Evolutionary conservation across 1,284 basidiomycete genomes (phyloP), one percentile per base, ranked within the genome.

Genomic region (Mycosarcoma mackinlayi): DNA sequence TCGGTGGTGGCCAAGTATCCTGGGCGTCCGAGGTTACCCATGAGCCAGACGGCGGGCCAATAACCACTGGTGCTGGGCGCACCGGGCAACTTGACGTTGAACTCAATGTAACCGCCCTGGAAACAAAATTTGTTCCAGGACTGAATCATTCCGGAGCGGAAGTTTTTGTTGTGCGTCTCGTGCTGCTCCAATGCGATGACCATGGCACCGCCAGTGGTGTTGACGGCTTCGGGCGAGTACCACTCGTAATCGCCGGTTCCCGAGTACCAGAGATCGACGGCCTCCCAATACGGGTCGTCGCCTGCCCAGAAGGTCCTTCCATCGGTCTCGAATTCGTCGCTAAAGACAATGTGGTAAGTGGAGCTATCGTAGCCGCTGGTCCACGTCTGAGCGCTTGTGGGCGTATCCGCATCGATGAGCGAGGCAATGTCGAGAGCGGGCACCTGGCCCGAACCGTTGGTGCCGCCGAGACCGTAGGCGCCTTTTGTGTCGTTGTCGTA

Each of bases 321-420:
- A 28, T 90, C 89, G 6, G 78, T 84, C 47, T 94, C 89, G 57
- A 82, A 82, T 84, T 98, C 94, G 83, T 98, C 94, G 57, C 59
- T 67, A 40, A 82, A 82, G 2, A 93, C 89, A 28, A 97, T 87
- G 21, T 83, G 73, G 53, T 79, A 83, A 18, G 67, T 54, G 9
- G 67, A 52, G 40, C 61, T 18, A 21, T 70, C 67, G 35, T 49
- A 53, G 18, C 38, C 52, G 30, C 53, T 64, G 13, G 57, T 73
- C 56, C 65, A 70, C 21, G 60, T 75, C 37, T 59, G 38, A 3
- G 53, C 71, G 31, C 31, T 42, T 11, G 28, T 27, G 6, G 66
- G 72, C 1, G 80, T 82, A 31, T 81, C 77, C 14, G 41, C 13
- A 45, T 81, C 79, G 33, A 79, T 62, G 31, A 80, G 61, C 3